phyloP scores from a whole-genome alignment of 2,329 filamentous ascomycete species.

The Mycosphaerella sp. region DNA sequence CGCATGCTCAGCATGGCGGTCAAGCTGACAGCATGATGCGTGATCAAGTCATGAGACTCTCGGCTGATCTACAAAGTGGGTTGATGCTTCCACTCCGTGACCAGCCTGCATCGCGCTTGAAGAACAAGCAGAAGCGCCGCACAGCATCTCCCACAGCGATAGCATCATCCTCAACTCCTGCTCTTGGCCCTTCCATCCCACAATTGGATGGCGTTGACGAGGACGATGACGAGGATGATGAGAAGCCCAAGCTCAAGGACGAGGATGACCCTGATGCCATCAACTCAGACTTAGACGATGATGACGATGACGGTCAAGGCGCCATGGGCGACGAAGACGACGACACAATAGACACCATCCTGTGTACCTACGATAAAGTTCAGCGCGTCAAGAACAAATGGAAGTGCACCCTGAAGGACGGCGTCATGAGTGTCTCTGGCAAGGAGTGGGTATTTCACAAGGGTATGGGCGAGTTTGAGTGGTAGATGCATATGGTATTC shows the following conservation, averaged over 20 bases:
- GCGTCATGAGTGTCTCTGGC: slow-evolving; percentile 84
- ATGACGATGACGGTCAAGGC: slow-evolving; percentile 64
- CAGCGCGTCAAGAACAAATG: slow-evolving; percentile 94
- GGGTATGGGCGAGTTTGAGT: slow-evolving; percentile 94
- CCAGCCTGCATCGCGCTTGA: slow-evolving; percentile 35
- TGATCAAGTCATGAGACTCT: slow-evolving; percentile 58
- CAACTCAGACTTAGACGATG: slow-evolving; percentile 95
- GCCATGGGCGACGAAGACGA: slow-evolving; percentile 58
- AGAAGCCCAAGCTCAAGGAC: slow-evolving; percentile 41
- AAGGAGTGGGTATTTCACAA: slow-evolving; percentile 97
- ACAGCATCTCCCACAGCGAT: neutral
- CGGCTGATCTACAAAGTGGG: slow-evolving; percentile 66
- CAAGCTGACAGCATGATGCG: slow-evolving; percentile 64
- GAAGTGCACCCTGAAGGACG: slow-evolving; percentile 98
- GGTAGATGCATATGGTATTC: slow-evolving; percentile 51
- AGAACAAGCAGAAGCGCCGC: slow-evolving; percentile 29
- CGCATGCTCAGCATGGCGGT: slow-evolving; percentile 48
- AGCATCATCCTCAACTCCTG: slow-evolving; percentile 2
- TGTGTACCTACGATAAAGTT: slow-evolving; percentile 99
- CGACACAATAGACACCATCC: slow-evolving; percentile 81
- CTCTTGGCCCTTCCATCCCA: slow-evolving; percentile 29
- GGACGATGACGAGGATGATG: slow-evolving; percentile 44
- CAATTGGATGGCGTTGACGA: slow-evolving; percentile 53
- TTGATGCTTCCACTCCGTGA: slow-evolving; percentile 67
- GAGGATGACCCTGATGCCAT: slow-evolving; percentile 81